phyloP scores from a whole-genome alignment of 805 yeast species.

The Barnettozyma populi region DNA sequence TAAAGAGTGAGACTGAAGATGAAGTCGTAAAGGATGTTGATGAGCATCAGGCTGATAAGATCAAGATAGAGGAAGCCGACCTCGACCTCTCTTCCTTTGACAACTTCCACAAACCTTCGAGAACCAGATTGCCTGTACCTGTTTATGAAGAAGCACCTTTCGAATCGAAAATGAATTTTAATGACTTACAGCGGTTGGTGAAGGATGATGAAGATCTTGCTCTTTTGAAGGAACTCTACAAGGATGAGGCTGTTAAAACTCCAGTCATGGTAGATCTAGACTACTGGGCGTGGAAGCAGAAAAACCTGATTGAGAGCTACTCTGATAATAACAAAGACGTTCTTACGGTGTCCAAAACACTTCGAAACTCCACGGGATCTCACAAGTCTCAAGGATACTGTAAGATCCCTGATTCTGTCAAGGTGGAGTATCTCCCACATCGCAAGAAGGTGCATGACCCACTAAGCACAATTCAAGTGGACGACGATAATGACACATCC shows the following conservation, averaged over 20 bases:
- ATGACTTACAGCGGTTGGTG: slow-evolving; percentile 45
- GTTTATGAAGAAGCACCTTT: slow-evolving; percentile 43
- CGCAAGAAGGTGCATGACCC: slow-evolving; percentile 64
- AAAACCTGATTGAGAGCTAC: slow-evolving; percentile 25
- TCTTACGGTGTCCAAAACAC: slow-evolving; percentile 21
- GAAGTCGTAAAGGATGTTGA: not conserved
- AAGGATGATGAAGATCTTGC: slow-evolving; percentile 72
- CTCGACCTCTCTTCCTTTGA: slow-evolving; percentile 25
- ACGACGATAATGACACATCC: slow-evolving; percentile 42
- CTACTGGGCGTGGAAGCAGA: slow-evolving; percentile 67
- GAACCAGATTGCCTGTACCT: slow-evolving; percentile 43
- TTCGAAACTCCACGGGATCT: slow-evolving; percentile 48
- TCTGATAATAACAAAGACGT: slow-evolving; percentile 14
- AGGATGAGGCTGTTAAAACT: slow-evolving; percentile 1
- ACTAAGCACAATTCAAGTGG: slow-evolving; percentile 62
- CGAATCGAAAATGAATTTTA: slow-evolving; percentile 34
- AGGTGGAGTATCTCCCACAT: slow-evolving; percentile 76
- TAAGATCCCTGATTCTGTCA: slow-evolving; percentile 67
- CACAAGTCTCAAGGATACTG: slow-evolving; percentile 69
- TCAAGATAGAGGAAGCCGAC: slow-evolving; percentile 6
- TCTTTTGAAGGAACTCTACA: slow-evolving; percentile 43
- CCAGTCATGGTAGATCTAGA: slow-evolving; percentile 24
- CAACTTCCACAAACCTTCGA: slow-evolving; percentile 43
- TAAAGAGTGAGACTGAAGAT: not conserved
- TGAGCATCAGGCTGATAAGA: not conserved